Evolutionary conservation across 495 filamentous ascomycete genomes (phyloP), one percentile per base, ranked within the genome.

Genomic region (Cenococcum geophilum): DNA sequence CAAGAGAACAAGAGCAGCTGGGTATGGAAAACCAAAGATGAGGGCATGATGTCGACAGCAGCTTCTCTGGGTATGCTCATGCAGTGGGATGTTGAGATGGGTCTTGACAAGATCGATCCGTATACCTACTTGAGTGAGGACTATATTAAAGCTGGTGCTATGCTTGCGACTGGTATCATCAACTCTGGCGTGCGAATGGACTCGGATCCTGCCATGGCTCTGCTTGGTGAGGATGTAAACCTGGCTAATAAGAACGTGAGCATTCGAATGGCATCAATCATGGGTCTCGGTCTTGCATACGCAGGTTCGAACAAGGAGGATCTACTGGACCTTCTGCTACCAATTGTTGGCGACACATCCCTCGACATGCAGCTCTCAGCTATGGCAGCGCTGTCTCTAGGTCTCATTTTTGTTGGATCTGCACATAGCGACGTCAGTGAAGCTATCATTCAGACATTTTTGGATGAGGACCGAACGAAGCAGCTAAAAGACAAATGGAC

Each of bases 11-110:
- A 93, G 77, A 84, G 86, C 40, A 87, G 86, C 62, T 99, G 95
- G 95, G 88, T 97, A 2, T 97, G 91, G 88, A 99, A 97, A 77
- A 97, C 95, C 11, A 97, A 97, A 75, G 92, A 96, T 37, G 92
- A 96, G 65, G 92, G 92, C 65, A 95, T 95, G 92, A 81, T 96
- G 74, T 96, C 92, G 20, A 96, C 92, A 4, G 88, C 92, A 16
- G 93, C 93, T 8, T 97, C 93, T 1, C 74, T 96, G 58, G 93
- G 93, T 59, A 89, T 92, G 73, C 77, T 99, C 23, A 76, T 93
- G 57, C 83, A 91, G 68, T 92, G 93, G 85, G 95, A 97, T 70
- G 85, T 95, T 58, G 91, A 95, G 61, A 82, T 76, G 58, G 95
- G 91, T 18, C 76, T 99, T 55, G 89, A 93, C 68, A 89, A 90